A percentile compares a stretch with the other conserved stretches of the same genome.
These are phyloP conservation scores for Cystobasidium ongulense DNA, from an alignment of 768 basidiomycete genomes.

Conservation along the genomic window DNA sequence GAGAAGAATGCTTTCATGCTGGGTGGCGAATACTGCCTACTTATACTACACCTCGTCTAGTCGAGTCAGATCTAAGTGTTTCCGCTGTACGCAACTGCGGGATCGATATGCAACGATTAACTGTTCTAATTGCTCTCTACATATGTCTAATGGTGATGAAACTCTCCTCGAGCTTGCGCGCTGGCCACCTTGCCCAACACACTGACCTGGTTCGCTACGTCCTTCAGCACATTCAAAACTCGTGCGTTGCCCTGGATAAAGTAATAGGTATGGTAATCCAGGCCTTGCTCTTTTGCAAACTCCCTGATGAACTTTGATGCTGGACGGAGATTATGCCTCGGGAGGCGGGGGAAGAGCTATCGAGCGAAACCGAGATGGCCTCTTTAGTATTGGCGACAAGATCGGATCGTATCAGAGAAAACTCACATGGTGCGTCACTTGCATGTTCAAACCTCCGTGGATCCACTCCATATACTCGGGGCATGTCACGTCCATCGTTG, in stretches of 20 bases:
- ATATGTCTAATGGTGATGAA: constrained; percentile 28
- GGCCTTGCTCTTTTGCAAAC: constrained; percentile 62
- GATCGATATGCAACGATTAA: neutral
- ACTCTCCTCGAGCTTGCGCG: constrained; percentile 51
- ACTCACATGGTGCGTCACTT: constrained; percentile 65
- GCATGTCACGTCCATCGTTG: constrained; percentile 94
- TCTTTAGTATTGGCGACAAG: neutral
- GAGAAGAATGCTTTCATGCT: too few species aligned
- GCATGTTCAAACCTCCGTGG: constrained; percentile 94
- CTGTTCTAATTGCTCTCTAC: neutral
- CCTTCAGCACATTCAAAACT: constrained; percentile 68
- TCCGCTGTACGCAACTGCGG: too few species aligned
- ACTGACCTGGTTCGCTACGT: constrained; percentile 78
- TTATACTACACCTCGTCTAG: neutral
- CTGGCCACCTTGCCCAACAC: constrained; percentile 74
- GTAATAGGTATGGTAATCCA: constrained; percentile 83
- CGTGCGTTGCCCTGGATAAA: constrained; percentile 78
- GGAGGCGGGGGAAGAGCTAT: constrained; percentile 89
- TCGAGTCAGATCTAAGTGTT: neutral
- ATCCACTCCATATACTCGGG: constrained; percentile 71
- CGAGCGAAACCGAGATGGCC: neutral
- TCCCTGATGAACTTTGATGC: constrained; percentile 78
- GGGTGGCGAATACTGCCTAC: neutral
- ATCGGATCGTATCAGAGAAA: neutral
- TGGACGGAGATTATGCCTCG: constrained; percentile 78